Conservation (phyloP, 129 eudicot species). For the sunflower (Helianthus annuus) region DNA sequence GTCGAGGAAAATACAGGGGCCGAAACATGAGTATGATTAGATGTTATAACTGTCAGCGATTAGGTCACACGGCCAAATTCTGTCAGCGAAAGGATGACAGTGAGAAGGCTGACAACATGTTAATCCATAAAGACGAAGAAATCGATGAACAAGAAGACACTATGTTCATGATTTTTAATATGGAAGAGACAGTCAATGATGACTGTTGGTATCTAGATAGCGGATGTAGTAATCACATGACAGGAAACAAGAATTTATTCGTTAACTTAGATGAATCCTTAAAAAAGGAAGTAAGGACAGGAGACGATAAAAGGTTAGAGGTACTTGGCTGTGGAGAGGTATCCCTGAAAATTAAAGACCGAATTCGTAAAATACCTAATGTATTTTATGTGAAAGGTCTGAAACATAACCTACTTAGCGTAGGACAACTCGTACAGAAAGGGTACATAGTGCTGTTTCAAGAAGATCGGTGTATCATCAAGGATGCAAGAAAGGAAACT, state of each 20-base stretch:
- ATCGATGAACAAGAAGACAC: background rate
- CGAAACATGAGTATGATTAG: too few species aligned
- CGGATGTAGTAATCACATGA: too few species aligned
- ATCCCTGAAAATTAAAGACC: background rate
- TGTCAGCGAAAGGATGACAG: background rate
- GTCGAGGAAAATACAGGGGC: too few species aligned
- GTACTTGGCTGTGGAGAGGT: background rate
- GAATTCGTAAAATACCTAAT: background rate
- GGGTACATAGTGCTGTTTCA: background rate
- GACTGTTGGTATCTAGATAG: too few species aligned
- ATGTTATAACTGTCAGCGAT: too few species aligned
- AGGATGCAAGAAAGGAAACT: too few species aligned
- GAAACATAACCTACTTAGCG: background rate
- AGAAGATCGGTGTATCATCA: too few species aligned
- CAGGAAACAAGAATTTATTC: background rate
- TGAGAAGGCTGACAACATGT: too few species aligned
- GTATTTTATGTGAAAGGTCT: background rate
- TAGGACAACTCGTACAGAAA: background rate
- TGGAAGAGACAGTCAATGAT: too few species aligned
- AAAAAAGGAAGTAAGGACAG: background rate
- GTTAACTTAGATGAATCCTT: background rate
- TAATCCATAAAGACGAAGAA: background rate
- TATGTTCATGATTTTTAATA: background rate
- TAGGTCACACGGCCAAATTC: background rate
- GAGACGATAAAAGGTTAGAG: background rate